A percentile compares a stretch with the other conserved stretches of the same genome.
phyloP scores from a whole-genome alignment of 257 asterid species.

The Ehretia macrophylla region DNA sequence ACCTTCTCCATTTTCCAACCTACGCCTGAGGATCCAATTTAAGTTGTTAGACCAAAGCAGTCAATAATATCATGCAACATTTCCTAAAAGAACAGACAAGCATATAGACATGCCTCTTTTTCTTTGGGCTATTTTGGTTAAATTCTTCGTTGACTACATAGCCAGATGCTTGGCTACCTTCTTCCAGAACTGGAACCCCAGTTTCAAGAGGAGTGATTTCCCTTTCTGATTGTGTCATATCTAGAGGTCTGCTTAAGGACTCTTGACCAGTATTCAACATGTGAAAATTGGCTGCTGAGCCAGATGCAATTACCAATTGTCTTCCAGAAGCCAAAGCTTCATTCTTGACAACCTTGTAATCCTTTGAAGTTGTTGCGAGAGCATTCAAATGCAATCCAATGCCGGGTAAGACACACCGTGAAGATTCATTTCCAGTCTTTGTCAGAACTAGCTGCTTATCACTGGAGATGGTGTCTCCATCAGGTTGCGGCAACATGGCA shows the following conservation, averaged over 20 bases:
- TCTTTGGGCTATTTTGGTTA: conserved; percentile 54
- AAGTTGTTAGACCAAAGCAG: neutral
- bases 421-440: conserved; percentile 36
- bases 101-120: conserved; percentile 34
- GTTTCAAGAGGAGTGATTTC: conserved; percentile 36
- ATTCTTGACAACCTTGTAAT: conserved; percentile 38
- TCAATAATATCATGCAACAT: neutral
- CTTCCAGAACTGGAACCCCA: conserved; percentile 37
- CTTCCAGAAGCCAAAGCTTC: conserved; percentile 53
- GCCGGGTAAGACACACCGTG: conserved; percentile 60
- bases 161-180: conserved; percentile 37
- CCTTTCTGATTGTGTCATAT: conserved; percentile 30
- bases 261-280: conserved; percentile 36
- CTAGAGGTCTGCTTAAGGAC: conserved; percentile 24
- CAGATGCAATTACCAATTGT: conserved; percentile 51
- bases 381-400: conserved; percentile 95
- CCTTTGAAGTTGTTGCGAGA: conserved; percentile 70
- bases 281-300: conserved; percentile 42
- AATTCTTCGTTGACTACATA: conserved; percentile 36
- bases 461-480: conserved; percentile 29
- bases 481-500: conserved; percentile 18
- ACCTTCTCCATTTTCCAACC: conserved; percentile 31
- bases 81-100: neutral
- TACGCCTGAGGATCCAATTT: conserved; percentile 32
- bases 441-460: conserved; percentile 29